phyloP scores from a whole-genome alignment of 257 asterid species.

The Linderniella brevidens region DNA sequence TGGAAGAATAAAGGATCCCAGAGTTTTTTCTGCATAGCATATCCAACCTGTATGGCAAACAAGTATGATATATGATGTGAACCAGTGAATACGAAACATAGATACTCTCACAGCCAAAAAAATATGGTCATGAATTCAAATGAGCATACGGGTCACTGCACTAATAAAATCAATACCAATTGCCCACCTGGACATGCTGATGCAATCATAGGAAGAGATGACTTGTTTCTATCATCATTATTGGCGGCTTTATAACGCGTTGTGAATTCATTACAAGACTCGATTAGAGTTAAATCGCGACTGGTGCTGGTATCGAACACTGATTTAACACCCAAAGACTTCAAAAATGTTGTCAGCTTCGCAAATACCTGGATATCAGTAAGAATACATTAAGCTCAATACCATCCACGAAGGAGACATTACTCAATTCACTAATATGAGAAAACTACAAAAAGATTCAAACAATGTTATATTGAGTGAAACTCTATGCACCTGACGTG shows the following conservation, averaged over 20 bases:
- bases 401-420: conserved; percentile 6
- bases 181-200: conserved; percentile 91
- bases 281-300: conserved; percentile 74
- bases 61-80: too few relatives aligned
- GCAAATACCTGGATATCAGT: conserved; percentile 33
- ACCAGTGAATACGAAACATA: too few relatives aligned
- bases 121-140: too few relatives aligned
- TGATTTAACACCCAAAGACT: conserved; percentile 80
- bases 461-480: not conserved
- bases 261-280: conserved; percentile 78
- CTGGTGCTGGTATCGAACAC: conserved; percentile 90
- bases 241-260: conserved; percentile 44
- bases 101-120: too few relatives aligned
- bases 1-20: conserved; percentile 84
- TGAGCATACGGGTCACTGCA: too few relatives aligned
- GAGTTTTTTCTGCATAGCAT: conserved; percentile 97
- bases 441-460: not conserved
- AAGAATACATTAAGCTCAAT: conserved; percentile 3
- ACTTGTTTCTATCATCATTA: conserved; percentile 23
- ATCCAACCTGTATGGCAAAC: conserved; percentile 62
- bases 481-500: conserved; percentile 32
- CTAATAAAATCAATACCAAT: not conserved
- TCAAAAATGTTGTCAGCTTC: conserved; percentile 75
- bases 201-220: conserved; percentile 69
- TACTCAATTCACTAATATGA: too few relatives aligned